phyloP scores from a whole-genome alignment of 2,329 filamentous ascomycete species.

The Phialophora macrospora region DNA sequence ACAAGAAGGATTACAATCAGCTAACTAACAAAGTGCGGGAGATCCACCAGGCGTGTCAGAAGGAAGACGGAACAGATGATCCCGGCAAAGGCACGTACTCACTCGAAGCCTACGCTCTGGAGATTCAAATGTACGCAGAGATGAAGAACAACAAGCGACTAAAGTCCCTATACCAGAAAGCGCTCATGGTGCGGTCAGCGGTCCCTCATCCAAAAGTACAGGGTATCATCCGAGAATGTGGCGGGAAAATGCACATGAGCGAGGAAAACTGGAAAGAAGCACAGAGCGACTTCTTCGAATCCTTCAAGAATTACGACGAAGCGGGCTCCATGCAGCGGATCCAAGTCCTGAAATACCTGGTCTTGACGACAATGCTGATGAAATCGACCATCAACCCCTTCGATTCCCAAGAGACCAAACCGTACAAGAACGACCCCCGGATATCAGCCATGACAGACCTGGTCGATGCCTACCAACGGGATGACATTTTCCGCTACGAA shows the following conservation, averaged over 20 bases:
- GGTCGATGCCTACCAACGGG: conserved; percentile 93
- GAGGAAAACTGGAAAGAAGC: conserved; percentile 99
- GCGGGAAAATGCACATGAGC: conserved; percentile 99
- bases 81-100: conserved; percentile 95
- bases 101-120: conserved; percentile 91
- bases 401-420: conserved; percentile 97
- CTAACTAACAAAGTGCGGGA: conserved; percentile 84
- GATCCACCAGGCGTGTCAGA: conserved; percentile 86
- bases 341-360: conserved; percentile 94
- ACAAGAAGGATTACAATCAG: conserved; percentile 82
- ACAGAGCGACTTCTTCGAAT: conserved; percentile 97
- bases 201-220: conserved; percentile 98
- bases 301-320: conserved; percentile 98
- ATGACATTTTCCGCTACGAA: conserved; percentile 92
- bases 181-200: conserved; percentile 90
- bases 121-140: conserved; percentile 98
- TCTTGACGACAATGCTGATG: conserved; percentile 97
- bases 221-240: conserved; percentile 98
- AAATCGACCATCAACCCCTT: conserved; percentile 98
- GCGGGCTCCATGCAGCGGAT: conserved; percentile 94
- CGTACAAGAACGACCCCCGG: conserved; percentile 92
- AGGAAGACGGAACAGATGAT: conserved; percentile 84
- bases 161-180: conserved; percentile 88
- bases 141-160: conserved; percentile 97
- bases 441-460: conserved; percentile 97